A percentile compares a stretch with the other conserved stretches of the same genome.
phyloP scores from a whole-genome alignment of 805 yeast genomes.

The Teunomyces barrocoloradensis region DNA sequence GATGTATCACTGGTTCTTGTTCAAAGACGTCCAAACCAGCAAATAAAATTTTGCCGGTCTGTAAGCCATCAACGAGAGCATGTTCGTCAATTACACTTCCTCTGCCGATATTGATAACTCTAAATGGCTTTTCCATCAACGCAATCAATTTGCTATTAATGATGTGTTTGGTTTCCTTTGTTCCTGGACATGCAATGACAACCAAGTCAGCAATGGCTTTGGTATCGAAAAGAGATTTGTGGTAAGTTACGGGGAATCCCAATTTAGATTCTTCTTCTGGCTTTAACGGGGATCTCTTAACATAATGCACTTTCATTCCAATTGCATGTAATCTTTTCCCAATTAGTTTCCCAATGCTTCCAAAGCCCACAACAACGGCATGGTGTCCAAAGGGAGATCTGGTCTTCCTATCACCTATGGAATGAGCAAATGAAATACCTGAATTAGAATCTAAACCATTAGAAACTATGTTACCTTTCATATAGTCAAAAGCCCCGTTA shows the following conservation, averaged over 20 bases:
- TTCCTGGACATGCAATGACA: slow-evolving; percentile 26
- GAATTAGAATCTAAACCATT: background rate
- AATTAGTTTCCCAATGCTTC: slow-evolving; percentile 23
- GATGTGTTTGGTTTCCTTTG: slow-evolving; percentile 18
- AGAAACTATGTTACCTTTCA: slow-evolving; percentile 3
- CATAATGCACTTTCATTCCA: slow-evolving; percentile 28
- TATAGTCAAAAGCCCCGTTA: slow-evolving; percentile 9
- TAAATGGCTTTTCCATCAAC: slow-evolving; percentile 16
- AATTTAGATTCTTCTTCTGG: slow-evolving; percentile 13
- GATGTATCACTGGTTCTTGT: slow-evolving; percentile 20
- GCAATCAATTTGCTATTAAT: slow-evolving; percentile 14
- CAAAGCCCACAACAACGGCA: slow-evolving; percentile 26
- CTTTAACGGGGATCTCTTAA: slow-evolving; percentile 16
- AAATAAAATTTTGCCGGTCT: slow-evolving; percentile 21
- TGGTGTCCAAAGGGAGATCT: slow-evolving; percentile 20
- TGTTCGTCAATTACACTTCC: slow-evolving; percentile 24
- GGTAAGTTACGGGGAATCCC: slow-evolving; percentile 19
- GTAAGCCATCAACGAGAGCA: slow-evolving; percentile 22
- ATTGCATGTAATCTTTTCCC: slow-evolving; percentile 18
- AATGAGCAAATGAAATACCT: slow-evolving; percentile 27
- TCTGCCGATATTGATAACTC: slow-evolving; percentile 25
- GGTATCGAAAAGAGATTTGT: slow-evolving; percentile 15
- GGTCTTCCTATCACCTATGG: slow-evolving; percentile 12
- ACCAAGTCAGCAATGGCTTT: slow-evolving; percentile 23
- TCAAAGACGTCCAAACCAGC: slow-evolving; percentile 29